Evolutionary conservation across 73 alveolate species (phyloP).

Genomic region (Stentor coeruleus): DNA sequence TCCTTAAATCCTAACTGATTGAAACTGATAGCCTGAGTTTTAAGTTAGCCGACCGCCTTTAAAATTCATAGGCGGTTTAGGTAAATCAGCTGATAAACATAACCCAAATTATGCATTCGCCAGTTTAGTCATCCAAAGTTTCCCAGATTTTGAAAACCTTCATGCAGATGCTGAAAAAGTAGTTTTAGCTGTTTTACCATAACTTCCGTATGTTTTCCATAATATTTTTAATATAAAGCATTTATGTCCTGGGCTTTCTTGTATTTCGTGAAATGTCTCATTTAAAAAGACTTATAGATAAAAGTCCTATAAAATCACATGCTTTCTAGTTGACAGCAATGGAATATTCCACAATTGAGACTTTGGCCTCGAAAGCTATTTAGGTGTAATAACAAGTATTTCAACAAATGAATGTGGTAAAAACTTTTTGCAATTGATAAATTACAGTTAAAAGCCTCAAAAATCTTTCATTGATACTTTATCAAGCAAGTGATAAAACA

Average conservation of each 20-base stretch:
- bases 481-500: slow-evolving; percentile 69
- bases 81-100: slow-evolving; percentile 66
- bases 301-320: slow-evolving; percentile 76
- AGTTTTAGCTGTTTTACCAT: slow-evolving; percentile 60
- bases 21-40: slow-evolving; percentile 45
- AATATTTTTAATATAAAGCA: no score
- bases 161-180: slow-evolving; percentile 80
- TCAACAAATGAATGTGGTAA: slow-evolving; percentile 95
- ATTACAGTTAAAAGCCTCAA: slow-evolving; percentile 65
- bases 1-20: slow-evolving; percentile 39
- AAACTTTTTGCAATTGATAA: slow-evolving; percentile 88
- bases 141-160: slow-evolving; percentile 57
- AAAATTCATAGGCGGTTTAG: slow-evolving; percentile 79
- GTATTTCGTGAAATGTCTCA: slow-evolving; percentile 95
- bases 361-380: slow-evolving; percentile 93
- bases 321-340: slow-evolving; percentile 93
- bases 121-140: slow-evolving; percentile 69
- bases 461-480: slow-evolving; percentile 52
- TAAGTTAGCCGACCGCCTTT: slow-evolving; percentile 10
- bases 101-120: slow-evolving; percentile 74
- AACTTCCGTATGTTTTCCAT: no score
- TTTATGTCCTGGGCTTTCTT: slow-evolving; percentile 95
- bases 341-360: slow-evolving; percentile 92
- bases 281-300: slow-evolving; percentile 65
- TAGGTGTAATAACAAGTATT: slow-evolving; percentile 80